Conservation (phyloP, 148 eudicot genomes). For the Camellia granthamiana region DNA sequence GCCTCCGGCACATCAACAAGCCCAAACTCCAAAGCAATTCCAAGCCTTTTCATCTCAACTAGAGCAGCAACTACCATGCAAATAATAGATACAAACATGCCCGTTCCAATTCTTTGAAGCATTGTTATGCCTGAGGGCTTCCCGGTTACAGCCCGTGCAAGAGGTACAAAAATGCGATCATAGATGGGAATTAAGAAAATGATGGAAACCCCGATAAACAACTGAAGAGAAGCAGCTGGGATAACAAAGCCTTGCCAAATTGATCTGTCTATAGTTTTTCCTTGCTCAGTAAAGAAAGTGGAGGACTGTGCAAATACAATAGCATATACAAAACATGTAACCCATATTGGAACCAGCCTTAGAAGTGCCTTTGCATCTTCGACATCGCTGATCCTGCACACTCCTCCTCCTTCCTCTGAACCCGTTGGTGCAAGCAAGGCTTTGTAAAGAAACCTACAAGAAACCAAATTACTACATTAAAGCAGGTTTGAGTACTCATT, state of each 20-base stretch:
- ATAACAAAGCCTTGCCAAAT: conserved; percentile 21
- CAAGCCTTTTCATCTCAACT: conserved; percentile 23
- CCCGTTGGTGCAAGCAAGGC: conserved; percentile 36
- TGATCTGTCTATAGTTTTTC: conserved; percentile 32
- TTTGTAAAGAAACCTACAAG: conserved; percentile 47
- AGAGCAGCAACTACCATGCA: conserved; percentile 31
- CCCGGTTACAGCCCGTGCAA: conserved; percentile 27
- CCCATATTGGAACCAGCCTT: conserved; percentile 45
- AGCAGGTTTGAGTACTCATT: too few relatives aligned
- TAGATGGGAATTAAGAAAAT: conserved; percentile 36
- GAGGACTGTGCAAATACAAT: conserved; percentile 37
- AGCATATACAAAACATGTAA: conserved; percentile 31
- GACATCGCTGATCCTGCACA: conserved; percentile 33
- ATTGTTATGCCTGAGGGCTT: conserved; percentile 43
- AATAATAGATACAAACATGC: conserved; percentile 18
- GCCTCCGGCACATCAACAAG: conserved; percentile 25
- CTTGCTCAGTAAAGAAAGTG: conserved; percentile 43
- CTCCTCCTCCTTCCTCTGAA: conserved; percentile 23
- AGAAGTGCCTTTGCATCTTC: conserved; percentile 49
- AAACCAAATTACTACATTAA: too few relatives aligned
- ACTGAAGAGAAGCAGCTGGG: conserved; percentile 39
- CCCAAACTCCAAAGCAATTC: conserved; percentile 23
- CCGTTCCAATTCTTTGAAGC: conserved; percentile 42
- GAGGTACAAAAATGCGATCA: conserved; percentile 37
- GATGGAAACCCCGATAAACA: conserved; percentile 25